A percentile compares a stretch with the other conserved stretches of the same genome.
phyloP scores from a whole-genome alignment of 2,329 filamentous ascomycete genomes.

The Aspergillus melleus region DNA sequence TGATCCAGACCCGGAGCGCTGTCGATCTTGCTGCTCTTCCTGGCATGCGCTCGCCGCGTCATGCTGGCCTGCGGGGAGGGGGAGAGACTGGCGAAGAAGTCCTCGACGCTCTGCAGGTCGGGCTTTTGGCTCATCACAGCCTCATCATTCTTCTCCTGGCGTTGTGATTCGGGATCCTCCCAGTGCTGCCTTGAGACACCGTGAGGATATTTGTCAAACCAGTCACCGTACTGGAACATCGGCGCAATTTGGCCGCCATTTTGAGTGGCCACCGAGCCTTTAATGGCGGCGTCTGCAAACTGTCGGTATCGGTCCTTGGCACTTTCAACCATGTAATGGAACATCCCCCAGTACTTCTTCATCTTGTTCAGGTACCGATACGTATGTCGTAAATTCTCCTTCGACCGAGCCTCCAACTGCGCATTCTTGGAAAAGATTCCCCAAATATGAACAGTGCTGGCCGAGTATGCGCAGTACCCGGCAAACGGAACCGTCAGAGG shows the following conservation, averaged over 20 bases:
- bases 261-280: slow-evolving; percentile 53
- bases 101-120: slow-evolving; percentile 89
- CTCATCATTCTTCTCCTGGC: slow-evolving; percentile 79
- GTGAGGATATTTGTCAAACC: slow-evolving; percentile 93
- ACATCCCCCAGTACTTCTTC: slow-evolving; percentile 99
- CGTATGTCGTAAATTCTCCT: slow-evolving; percentile 81
- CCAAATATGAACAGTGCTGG: slow-evolving; percentile 90
- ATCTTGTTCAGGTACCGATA: slow-evolving; percentile 89
- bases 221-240: slow-evolving; percentile 95
- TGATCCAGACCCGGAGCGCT: slow-evolving; percentile 25
- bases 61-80: slow-evolving; percentile 54
- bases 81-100: slow-evolving; percentile 83
- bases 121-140: slow-evolving; percentile 85
- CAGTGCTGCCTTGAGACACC: slow-evolving; percentile 84
- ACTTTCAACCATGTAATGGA: slow-evolving; percentile 93
- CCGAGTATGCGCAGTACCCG: slow-evolving; percentile 90
- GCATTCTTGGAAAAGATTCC: slow-evolving; percentile 86
- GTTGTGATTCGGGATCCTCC: slow-evolving; percentile 69
- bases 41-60: slow-evolving; percentile 43
- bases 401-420: slow-evolving; percentile 72
- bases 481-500: slow-evolving; percentile 87
- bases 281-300: slow-evolving; percentile 76
- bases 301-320: slow-evolving; percentile 83
- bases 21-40: slow-evolving; percentile 29
- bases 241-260: slow-evolving; percentile 50